These are phyloP conservation scores for Beauveria scarabaeidicola DNA, from an alignment of 2,329 filamentous ascomycete species.

Conservation along the genomic window DNA sequence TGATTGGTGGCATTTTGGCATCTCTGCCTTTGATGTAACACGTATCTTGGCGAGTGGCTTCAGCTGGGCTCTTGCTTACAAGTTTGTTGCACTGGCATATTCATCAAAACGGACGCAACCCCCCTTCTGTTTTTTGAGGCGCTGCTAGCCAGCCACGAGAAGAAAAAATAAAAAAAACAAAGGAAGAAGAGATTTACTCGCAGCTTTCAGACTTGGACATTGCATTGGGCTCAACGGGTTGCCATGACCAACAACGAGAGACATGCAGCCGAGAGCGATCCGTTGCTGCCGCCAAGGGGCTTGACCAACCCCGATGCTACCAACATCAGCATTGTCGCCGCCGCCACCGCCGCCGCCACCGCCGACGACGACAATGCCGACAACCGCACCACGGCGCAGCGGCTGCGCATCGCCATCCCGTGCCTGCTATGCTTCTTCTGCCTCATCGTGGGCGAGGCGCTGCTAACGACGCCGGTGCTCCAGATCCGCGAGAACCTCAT, in stretches of 20 bases:
- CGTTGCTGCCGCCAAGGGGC: neutral
- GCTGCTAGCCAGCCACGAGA: too few relatives aligned
- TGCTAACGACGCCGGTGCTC: neutral
- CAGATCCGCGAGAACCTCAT: constrained; percentile 11
- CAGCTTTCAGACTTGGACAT: neutral
- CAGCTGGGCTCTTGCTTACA: too few relatives aligned
- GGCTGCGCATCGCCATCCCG: constrained; percentile 1
- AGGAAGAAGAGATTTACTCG: too few relatives aligned
- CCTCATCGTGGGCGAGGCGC: neutral
- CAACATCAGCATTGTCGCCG: too few relatives aligned
- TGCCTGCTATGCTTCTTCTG: neutral
- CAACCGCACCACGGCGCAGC: neutral
- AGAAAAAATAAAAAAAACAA: too few relatives aligned
- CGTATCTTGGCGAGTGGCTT: too few relatives aligned
- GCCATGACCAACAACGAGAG: neutral
- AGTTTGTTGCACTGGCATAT: too few relatives aligned
- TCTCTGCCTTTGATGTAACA: too few relatives aligned
- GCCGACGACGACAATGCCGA: neutral
- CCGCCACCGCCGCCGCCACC: neutral
- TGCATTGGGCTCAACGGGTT: neutral
- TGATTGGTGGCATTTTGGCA: too few relatives aligned
- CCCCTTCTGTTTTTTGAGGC: too few relatives aligned
- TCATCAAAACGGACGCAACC: too few relatives aligned
- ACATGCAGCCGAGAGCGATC: neutral
- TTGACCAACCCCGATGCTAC: neutral